Base-by-base conservation (phyloP, 2,329 filamentous ascomycete species). In the Stachybotrys chlorohalonatus region DNA sequence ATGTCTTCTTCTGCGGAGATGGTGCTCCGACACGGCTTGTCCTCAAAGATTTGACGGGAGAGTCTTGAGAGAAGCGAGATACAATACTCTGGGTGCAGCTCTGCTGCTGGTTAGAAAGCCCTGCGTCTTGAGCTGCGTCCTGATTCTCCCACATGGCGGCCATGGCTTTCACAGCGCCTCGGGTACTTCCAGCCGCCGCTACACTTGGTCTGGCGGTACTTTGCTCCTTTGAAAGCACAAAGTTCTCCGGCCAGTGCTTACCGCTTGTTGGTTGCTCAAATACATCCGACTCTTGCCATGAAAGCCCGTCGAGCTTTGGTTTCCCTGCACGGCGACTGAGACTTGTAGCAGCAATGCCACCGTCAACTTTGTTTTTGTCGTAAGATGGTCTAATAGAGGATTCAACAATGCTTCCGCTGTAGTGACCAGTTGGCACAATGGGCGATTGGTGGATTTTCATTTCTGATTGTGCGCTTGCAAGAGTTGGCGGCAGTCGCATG, bases 121-220 rank as follows among this genome's bases (percentile, higher is more conserved):
- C 54, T 30, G 50, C 9, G 11, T 58, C 55, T 6, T 53, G 55
- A 6, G 54, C 49, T 47, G 42, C 32, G 7, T 59, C 56, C 13
- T 62, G 60, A 7, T 60, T 71, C 57, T 82, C 76, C 62, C 81
- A 81, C 62, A 74, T 71, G 42, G 78, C 78, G 5, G 78, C 73
- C 70, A 82, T 79, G 2, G 75, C 76, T 59, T 68, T 77, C 11
- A 80, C 78, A 3, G 68, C 64, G 17, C 63, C 62, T 56, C 54
- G 58, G 24, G 66, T 74, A 30, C 54, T 63, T 5, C 62, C 55
- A 1, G 57, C 57, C 7, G 58, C 59, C 2, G 59, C 55, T 42
- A 61, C 52, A 13, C 56, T 61, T 42, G 62, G 59, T 3, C 58
- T 54, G 7, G 55, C 51, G 8, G 30, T 13, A 13, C 31, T n/a